A percentile compares a stretch with the other conserved stretches of the same genome.
Conservation (phyloP, 495 filamentous ascomycete species). For the Lasiosphaeria ovina region DNA sequence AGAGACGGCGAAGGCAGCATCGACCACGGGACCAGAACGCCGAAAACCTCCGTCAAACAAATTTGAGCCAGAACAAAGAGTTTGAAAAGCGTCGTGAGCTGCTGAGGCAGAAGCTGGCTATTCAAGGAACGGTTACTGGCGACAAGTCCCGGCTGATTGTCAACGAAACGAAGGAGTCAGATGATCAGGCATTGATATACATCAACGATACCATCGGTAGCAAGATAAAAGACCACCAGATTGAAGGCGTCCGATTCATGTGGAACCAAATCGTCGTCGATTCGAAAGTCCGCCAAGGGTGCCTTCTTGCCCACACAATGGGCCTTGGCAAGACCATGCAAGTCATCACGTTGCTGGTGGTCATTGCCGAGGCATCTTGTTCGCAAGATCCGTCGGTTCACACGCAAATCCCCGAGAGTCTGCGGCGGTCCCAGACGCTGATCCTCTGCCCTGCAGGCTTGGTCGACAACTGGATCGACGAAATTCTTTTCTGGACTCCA, state of each 20-base stretch:
- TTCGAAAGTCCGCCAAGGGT: slow-evolving; percentile 61
- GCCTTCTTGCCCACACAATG: slow-evolving; percentile 89
- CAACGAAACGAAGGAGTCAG: slow-evolving; percentile 62
- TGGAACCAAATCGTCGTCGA: slow-evolving; percentile 73
- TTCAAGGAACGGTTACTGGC: slow-evolving; percentile 37
- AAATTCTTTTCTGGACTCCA: slow-evolving; percentile 69
- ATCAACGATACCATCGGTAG: slow-evolving; percentile 47
- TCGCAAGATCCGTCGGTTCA: slow-evolving; percentile 56
- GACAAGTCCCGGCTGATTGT: slow-evolving; percentile 59
- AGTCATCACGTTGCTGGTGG: slow-evolving; percentile 73
- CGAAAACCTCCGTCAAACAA: slow-evolving; percentile 43
- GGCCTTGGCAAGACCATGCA: slow-evolving; percentile 95
- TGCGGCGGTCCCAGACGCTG: slow-evolving; percentile 63
- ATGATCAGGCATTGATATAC: slow-evolving; percentile 51
- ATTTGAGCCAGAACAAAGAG: slow-evolving; percentile 19
- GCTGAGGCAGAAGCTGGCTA: slow-evolving; percentile 43
- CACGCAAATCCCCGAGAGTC: slow-evolving; percentile 62
- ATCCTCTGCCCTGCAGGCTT: slow-evolving; percentile 74
- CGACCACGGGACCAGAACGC: slow-evolving; percentile 46
- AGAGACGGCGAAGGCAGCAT: slow-evolving; percentile 46
- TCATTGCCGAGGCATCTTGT: slow-evolving; percentile 62
- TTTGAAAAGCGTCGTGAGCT: slow-evolving; percentile 49
- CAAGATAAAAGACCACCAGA: slow-evolving; percentile 56
- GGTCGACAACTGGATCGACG: slow-evolving; percentile 80
- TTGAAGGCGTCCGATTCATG: slow-evolving; percentile 78